phyloP scores from a whole-genome alignment of 768 basidiomycete genomes.

The Psilocybe cyanescens region DNA sequence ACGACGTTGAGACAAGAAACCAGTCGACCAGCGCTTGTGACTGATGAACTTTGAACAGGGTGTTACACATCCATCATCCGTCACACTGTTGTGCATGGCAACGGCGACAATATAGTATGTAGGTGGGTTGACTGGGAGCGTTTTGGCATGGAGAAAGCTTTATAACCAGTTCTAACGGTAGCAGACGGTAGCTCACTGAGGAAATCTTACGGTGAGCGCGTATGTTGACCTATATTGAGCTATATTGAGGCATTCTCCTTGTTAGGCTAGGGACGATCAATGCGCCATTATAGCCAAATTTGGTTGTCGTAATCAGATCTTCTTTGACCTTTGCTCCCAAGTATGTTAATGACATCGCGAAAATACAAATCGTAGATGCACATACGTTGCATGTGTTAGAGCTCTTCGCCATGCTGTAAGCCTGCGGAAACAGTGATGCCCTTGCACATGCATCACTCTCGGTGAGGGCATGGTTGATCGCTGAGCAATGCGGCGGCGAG shows the following conservation, averaged over 20 bases:
- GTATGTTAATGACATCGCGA: too few relatives aligned
- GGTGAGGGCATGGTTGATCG: neutral
- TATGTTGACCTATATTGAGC: too few relatives aligned
- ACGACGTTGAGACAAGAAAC: neutral
- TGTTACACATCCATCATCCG: neutral
- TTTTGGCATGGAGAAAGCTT: too few relatives aligned
- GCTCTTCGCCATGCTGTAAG: too few relatives aligned
- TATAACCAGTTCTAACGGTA: too few relatives aligned
- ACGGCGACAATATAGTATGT: neutral
- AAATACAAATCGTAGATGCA: too few relatives aligned
- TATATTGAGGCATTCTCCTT: neutral
- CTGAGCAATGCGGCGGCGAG: neutral
- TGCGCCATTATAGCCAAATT: neutral
- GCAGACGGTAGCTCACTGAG: too few relatives aligned
- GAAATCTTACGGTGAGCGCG: too few relatives aligned
- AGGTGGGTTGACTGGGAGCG: neutral
- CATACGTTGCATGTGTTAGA: too few relatives aligned
- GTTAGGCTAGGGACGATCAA: neutral
- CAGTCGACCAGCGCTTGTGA: neutral
- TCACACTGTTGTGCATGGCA: neutral
- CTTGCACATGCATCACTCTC: neutral
- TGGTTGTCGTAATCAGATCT: neutral
- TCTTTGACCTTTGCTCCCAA: too few relatives aligned
- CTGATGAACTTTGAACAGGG: neutral
- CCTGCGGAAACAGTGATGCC: neutral